Evolutionary conservation across 345 rosid species (phyloP).

Genomic region (Luvunga scandens): DNA sequence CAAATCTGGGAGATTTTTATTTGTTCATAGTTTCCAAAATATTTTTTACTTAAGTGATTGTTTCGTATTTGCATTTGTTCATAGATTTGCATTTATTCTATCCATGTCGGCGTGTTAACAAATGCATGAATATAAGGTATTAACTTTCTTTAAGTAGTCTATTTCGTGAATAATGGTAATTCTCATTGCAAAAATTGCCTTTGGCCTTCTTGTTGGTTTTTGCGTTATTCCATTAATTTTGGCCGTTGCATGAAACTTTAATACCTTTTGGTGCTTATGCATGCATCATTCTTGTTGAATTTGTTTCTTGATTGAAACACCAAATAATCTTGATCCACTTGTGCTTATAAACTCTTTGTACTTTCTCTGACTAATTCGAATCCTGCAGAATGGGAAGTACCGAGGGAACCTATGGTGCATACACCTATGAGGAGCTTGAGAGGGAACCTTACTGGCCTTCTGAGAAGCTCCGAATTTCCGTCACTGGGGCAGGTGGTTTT

Average conservation of each 20-base stretch:
- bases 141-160: neutral
- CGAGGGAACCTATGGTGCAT: constrained; percentile 69
- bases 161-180: neutral
- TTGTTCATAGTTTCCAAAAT: neutral
- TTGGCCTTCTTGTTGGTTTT: neutral
- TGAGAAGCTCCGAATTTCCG: constrained; percentile 72
- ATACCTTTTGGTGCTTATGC: neutral
- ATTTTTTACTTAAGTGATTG: neutral
- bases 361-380: neutral
- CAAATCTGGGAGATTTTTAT: neutral
- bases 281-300: neutral
- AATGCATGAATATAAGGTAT: neutral
- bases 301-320: neutral
- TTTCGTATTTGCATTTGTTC: neutral
- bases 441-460: constrained; percentile 96
- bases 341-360: neutral
- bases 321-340: neutral
- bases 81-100: neutral
- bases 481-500: constrained; percentile 96
- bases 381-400: constrained; percentile 65
- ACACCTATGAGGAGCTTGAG: constrained; percentile 77
- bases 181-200: neutral
- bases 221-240: neutral
- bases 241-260: neutral
- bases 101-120: neutral